These are phyloP conservation scores for Diaporthe humulicola DNA, from an alignment of 2,329 filamentous ascomycete species.

Conservation along the genomic window DNA sequence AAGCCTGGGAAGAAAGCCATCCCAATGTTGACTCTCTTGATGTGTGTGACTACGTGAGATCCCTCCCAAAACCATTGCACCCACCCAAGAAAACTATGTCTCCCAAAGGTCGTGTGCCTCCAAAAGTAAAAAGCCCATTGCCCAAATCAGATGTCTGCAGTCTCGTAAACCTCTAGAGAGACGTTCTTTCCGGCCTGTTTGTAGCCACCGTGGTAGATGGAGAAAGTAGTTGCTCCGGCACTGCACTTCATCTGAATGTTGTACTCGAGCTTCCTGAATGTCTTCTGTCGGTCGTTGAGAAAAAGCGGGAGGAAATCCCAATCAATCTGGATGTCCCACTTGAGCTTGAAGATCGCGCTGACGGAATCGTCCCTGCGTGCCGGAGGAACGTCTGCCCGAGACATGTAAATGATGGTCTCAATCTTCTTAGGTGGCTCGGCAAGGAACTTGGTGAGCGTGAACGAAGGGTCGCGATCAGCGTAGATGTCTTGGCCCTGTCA, in stretches of 20 bases:
- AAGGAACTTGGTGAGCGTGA: constrained; percentile 11
- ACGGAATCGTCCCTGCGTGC: constrained; percentile 26
- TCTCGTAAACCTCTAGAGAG: constrained; percentile 34
- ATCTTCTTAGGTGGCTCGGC: neutral
- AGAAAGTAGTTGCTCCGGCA: constrained; percentile 37
- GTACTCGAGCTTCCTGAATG: constrained; percentile 33
- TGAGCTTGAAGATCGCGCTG: constrained; percentile 23
- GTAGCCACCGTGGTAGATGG: constrained; percentile 38
- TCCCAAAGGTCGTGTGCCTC: neutral
- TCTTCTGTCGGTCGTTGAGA: constrained; percentile 4
- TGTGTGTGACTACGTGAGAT: neutral
- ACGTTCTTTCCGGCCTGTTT: constrained; percentile 40
- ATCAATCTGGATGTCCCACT: constrained; percentile 37
- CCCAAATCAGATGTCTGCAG: neutral
- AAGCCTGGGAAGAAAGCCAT: no score
- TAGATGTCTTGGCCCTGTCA: constrained; percentile 26
- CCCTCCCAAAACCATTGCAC: no score
- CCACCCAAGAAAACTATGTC: neutral
- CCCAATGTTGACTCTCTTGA: neutral
- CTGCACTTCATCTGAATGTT: constrained; percentile 39
- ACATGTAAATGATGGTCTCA: constrained; percentile 15
- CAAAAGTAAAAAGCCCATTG: neutral
- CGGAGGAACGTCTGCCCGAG: neutral
- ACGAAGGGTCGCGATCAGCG: neutral
- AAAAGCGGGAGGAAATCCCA: constrained; percentile 20